These are phyloP conservation scores for Capsella bursapastoris DNA, from an alignment of 345 rosid genomes.

Conservation along the genomic window DNA sequence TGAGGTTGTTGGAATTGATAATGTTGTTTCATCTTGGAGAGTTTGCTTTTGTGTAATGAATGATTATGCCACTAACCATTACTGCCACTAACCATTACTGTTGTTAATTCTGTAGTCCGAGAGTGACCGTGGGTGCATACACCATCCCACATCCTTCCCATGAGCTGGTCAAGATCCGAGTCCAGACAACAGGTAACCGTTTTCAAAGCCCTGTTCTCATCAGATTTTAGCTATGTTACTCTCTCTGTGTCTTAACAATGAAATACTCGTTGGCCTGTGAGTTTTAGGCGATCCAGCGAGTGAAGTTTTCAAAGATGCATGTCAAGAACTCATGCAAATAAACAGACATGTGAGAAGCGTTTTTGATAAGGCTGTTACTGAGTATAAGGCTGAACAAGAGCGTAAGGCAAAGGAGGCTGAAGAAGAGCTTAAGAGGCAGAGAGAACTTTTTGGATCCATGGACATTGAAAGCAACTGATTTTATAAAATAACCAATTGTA, in stretches of 20 bases:
- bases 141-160: slow-evolving; percentile 95
- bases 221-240: slow-evolving; percentile 1
- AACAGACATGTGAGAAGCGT: slow-evolving; percentile 76
- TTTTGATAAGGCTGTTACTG: slow-evolving; percentile 64
- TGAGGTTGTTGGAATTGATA: neutral
- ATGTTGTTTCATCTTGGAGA: neutral
- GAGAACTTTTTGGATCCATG: slow-evolving; percentile 21
- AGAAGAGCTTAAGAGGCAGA: slow-evolving; percentile 24
- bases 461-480: slow-evolving; percentile 28
- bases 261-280: slow-evolving; percentile 1
- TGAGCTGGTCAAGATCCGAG: slow-evolving; percentile 73
- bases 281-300: slow-evolving; percentile 79
- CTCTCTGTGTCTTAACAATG: neutral
- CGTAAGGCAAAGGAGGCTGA: slow-evolving; percentile 5
- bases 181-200: slow-evolving; percentile 86
- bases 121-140: slow-evolving; percentile 73
- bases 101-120: slow-evolving; percentile 63
- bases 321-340: slow-evolving; percentile 79
- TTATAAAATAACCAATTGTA: slow-evolving; percentile 16
- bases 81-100: slow-evolving; percentile 16
- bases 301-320: slow-evolving; percentile 79
- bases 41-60: neutral
- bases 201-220: neutral
- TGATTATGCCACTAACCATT: slow-evolving; percentile 14
- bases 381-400: slow-evolving; percentile 30